Base-by-base conservation (phyloP, 2,329 filamentous ascomycete genomes). In the Xylaria sp. region DNA sequence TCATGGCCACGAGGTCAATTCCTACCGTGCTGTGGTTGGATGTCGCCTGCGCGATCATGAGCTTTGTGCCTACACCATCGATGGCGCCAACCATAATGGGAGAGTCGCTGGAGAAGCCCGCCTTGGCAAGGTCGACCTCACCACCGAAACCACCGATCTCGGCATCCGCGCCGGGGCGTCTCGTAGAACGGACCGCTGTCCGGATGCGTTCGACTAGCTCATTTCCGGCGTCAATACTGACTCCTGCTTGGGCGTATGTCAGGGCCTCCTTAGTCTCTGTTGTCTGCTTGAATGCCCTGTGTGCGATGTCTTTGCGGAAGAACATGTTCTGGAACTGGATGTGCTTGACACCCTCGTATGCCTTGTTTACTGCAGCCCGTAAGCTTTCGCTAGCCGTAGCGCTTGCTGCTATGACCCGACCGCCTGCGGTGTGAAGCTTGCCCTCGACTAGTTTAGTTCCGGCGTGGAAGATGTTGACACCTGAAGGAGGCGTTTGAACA, bases 1-100 rank as follows among this genome's bases (percentile, higher is more conserved):
- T 97, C 93, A 97, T 97, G 66, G 94, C 94, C 3, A 99, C 94
- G 42, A 99, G 83, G 73, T 99, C 94, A 68, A 99, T 92, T 62
- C 94, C 94, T 9, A 99, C 93, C 2, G 92, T 96, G 74, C 93
- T 87, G 76, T 97, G 94, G 76, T 95, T 91, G 68, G 86, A 83
- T 78, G 95, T 90, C 10, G 86, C 84, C 73, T 97, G 93, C 0
- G 94, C 94, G 70, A 99, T 91, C 82, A 95, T 95, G 68, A 97
- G 87, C 79, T 97, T 97, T 53, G 93, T 97, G 61, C 93, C 94
- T 44, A 97, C 92, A 55, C 94, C 94, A 72, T 99, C 94, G 65
- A 97, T 97, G 61, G 92, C 92, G 58, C 90, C 90, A n/a, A 97
- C 91, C 30, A 97, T 77, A 59, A 92, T 88, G 10, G 93, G 92